Percentiles rank a stretch among this genome's conserved stretches.
These are phyloP conservation scores for Arthrobotrys musiformis DNA, from an alignment of 2,329 filamentous ascomycete species.

Conservation along the genomic window DNA sequence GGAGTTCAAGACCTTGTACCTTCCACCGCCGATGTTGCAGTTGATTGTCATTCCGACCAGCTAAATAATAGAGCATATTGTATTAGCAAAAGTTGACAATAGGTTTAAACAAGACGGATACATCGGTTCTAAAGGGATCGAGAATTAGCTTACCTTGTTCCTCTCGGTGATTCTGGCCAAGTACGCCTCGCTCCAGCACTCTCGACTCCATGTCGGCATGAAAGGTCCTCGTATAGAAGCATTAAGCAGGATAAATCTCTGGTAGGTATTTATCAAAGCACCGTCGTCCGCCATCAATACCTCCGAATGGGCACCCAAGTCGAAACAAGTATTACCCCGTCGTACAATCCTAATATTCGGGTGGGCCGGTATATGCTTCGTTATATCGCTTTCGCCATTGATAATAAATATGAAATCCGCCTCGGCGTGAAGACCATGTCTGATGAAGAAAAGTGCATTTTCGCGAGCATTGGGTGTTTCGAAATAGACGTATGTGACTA, in stretches of 20 bases:
- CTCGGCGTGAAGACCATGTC: constrained; percentile 61
- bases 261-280: constrained; percentile 62
- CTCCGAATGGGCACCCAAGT: constrained; percentile 62
- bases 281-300: constrained; percentile 59
- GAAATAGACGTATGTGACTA: constrained; percentile 62
- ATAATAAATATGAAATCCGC: constrained; percentile 64
- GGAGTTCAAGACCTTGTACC: constrained; percentile 61
- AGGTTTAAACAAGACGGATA: background rate
- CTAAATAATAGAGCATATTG: constrained; percentile 57
- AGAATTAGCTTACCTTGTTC: constrained; percentile 59
- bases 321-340: constrained; percentile 61
- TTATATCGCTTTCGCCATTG: constrained; percentile 60
- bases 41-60: constrained; percentile 63
- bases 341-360: constrained; percentile 59
- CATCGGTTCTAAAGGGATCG: background rate
- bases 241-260: constrained; percentile 62
- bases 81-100: background rate
- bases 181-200: constrained; percentile 63
- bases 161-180: constrained; percentile 60
- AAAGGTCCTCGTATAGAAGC: constrained; percentile 63
- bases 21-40: constrained; percentile 60
- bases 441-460: constrained; percentile 62
- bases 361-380: constrained; percentile 58
- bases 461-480: constrained; percentile 61
- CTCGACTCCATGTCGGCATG: constrained; percentile 61